phyloP scores from a whole-genome alignment of 208 protist species.

The Trypanosoma caninum region DNA sequence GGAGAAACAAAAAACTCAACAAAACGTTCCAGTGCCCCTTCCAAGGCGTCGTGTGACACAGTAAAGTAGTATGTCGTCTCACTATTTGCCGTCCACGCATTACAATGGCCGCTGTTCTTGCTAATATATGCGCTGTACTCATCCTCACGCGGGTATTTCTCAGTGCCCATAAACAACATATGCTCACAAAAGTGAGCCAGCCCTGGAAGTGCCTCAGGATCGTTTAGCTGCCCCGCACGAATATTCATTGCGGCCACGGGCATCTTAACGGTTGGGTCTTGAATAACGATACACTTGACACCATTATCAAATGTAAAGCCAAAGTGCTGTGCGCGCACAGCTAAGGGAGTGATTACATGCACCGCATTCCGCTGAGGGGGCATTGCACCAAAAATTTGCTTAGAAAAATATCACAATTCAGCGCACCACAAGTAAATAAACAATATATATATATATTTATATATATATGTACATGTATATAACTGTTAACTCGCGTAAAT shows the following conservation, averaged over 20 bases:
- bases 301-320: slow-evolving; percentile 68
- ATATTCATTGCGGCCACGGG: slow-evolving; percentile 77
- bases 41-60: slow-evolving; percentile 57
- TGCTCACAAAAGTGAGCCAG: slow-evolving; percentile 93
- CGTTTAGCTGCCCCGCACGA: slow-evolving; percentile 60
- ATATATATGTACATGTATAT: too few relatives aligned
- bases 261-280: slow-evolving; percentile 53
- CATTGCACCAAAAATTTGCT: neutral
- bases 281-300: slow-evolving; percentile 72
- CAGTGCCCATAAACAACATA: slow-evolving; percentile 94
- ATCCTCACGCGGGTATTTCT: slow-evolving; percentile 90
- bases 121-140: slow-evolving; percentile 72
- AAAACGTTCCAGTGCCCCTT: slow-evolving; percentile 90
- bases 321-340: slow-evolving; percentile 34
- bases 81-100: slow-evolving; percentile 81
- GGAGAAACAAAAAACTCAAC: slow-evolving; percentile 93
- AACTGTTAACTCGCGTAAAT: too few relatives aligned
- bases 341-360: slow-evolving; percentile 46
- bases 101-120: slow-evolving; percentile 70
- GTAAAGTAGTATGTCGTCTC: slow-evolving; percentile 91
- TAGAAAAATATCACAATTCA: neutral
- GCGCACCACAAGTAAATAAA: too few relatives aligned
- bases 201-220: slow-evolving; percentile 59
- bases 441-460: too few relatives aligned
- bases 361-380: slow-evolving; percentile 19